A percentile compares a stretch with the other conserved stretches of the same genome.
Conservation (phyloP, 2,329 filamentous ascomycete species). For the Paramyrothecium roridum region DNA sequence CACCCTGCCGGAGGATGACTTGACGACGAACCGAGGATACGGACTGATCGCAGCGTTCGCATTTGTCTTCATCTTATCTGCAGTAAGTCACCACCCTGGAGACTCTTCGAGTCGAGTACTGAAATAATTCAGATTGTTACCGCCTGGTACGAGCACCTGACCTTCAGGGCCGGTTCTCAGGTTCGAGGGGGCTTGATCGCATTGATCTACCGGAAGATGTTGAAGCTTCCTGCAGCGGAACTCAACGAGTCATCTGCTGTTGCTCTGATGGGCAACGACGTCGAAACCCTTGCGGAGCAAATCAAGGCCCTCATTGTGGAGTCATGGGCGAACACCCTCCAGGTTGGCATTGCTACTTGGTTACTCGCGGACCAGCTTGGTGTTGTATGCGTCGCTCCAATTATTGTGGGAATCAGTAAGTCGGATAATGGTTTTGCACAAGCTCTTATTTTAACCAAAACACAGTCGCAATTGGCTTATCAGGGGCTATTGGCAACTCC, state of each 20-base stretch:
- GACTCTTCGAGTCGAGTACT: background rate
- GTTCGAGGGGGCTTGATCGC: conserved; percentile 25
- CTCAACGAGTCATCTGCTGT: conserved; percentile 24
- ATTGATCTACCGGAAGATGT: conserved; percentile 24
- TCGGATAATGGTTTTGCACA: background rate
- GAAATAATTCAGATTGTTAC: conserved; percentile 16
- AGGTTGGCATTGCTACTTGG: conserved; percentile 25
- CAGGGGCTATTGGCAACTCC: conserved; percentile 16
- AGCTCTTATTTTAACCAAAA: background rate
- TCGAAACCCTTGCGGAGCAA: conserved; percentile 23
- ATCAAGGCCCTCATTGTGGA: conserved; percentile 24
- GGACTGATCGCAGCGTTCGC: conserved; percentile 27
- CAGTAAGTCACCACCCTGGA: conserved; percentile 14
- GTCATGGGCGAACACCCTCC: conserved; percentile 25
- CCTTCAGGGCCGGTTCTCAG: conserved; percentile 24
- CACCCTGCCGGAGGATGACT: conserved; percentile 16
- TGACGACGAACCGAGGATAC: conserved; percentile 22
- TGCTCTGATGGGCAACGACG: conserved; percentile 27
- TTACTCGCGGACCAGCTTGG: conserved; percentile 26
- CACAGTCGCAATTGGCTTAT: conserved; percentile 17
- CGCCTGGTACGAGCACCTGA: conserved; percentile 29
- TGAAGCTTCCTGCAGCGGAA: conserved; percentile 19
- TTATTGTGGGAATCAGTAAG: conserved; percentile 26
- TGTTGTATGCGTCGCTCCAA: conserved; percentile 26
- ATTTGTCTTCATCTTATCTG: conserved; percentile 25